Evolutionary conservation across 116 monocot genomes (phyloP), one percentile per base, ranked within the genome.

Genomic region (Phalaenopsis hybrid): DNA sequence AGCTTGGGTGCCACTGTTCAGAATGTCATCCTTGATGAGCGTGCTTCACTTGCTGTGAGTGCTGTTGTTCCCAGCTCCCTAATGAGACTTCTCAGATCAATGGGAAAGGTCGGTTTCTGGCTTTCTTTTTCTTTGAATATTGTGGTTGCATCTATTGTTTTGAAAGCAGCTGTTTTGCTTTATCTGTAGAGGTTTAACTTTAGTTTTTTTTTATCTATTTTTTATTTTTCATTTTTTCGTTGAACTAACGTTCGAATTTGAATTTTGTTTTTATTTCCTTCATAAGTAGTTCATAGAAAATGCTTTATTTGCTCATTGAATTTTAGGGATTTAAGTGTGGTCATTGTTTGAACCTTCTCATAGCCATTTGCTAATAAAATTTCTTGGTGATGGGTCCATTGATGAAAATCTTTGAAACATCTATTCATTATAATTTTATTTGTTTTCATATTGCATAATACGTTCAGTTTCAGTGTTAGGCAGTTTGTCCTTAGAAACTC

Each of bases 1-100:
- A 57, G 33, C 46, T 79, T 33, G 58, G 25, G 0, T 89, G 10
- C 79, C 81, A 44, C 37, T 86, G 48, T 84, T 43, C 87, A 94
- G 96, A 96, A 96, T 81, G 84, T 84, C 16, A 87, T 96, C 51
- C 91, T 96, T 78, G 96, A 96, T 79, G 96, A 92, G 45, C 91
- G 94, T n/a, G 92, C 85, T 73, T 96, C 94, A 70, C 85, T 96
- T 74, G 84, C 94, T 9, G 80, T 96, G 20, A 81, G 85, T 82
- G 89, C 87, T 45, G 73, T 84, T 15, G 67, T 88, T 83, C 94
- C 94, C 20, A 90, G 92, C 46, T 87, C 91, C 34, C 82, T 94
- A 43, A 67, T 83, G 85, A 75, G 85, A 49, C 86, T 96, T 28
- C 86, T 96, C 45, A 88, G 79, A 83, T 91, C 94, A 43, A 75